phyloP scores from a whole-genome alignment of 345 rosid species.

The Firmiana major region DNA sequence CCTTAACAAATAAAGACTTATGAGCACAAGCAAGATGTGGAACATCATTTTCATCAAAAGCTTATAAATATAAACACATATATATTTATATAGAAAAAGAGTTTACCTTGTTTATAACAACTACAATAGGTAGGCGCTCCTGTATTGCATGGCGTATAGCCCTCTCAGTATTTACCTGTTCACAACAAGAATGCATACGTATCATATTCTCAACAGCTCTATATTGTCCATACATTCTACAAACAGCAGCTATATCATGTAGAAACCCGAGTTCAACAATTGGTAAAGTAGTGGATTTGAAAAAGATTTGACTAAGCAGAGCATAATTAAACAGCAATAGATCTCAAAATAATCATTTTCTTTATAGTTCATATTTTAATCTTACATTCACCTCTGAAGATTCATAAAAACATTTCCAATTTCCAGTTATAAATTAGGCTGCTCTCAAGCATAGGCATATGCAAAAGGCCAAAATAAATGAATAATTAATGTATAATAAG shows the following conservation, averaged over 20 bases:
- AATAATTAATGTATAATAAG: not conserved
- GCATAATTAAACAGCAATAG: not conserved
- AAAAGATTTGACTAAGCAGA: not conserved
- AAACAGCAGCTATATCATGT: not conserved
- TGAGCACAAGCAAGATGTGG: constrained; percentile 4
- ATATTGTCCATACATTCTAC: constrained; percentile 1
- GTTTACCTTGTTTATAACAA: constrained; percentile 86
- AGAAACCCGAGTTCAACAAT: constrained; percentile 2
- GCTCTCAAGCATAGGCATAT: not conserved
- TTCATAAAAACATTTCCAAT: not conserved
- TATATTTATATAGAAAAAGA: not conserved
- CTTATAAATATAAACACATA: too few relatives aligned
- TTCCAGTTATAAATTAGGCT: not conserved
- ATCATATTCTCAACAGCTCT: constrained; percentile 5
- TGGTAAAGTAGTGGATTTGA: constrained; percentile 25
- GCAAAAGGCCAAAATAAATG: not conserved
- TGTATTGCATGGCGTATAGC: constrained; percentile 97
- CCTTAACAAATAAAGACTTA: constrained; percentile 40
- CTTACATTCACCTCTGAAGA: not conserved
- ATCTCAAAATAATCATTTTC: not conserved
- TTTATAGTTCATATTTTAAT: not conserved
- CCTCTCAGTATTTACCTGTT: constrained; percentile 93
- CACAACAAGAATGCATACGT: constrained; percentile 6
- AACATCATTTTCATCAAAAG: not conserved
- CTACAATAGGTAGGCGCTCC: constrained; percentile 87